These are phyloP conservation scores for Penicillium palitans DNA, from an alignment of 2,329 filamentous ascomycete species.

Conservation along the genomic window DNA sequence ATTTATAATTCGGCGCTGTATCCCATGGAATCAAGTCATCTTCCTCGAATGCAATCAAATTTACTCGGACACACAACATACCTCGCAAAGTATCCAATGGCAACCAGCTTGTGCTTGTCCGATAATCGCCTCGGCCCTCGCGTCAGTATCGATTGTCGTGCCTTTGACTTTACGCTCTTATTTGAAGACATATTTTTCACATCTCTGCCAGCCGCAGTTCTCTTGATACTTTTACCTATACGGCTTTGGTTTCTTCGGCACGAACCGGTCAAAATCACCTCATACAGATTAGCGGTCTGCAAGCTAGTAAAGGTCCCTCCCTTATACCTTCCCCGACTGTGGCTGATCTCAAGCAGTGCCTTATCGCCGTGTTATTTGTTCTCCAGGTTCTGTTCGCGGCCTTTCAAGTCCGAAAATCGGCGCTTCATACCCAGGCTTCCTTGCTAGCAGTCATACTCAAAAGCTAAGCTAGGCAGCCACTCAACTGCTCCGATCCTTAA, in stretches of 20 bases:
- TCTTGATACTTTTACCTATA: constrained; percentile 1
- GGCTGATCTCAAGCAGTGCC: background rate
- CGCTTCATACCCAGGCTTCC: background rate
- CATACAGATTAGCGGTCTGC: background rate
- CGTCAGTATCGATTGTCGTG: background rate
- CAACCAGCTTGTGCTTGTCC: background rate
- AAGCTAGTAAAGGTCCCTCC: background rate
- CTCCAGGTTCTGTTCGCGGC: background rate
- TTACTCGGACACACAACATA: background rate
- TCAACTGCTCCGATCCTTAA: background rate
- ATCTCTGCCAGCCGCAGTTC: background rate
- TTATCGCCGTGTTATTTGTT: background rate
- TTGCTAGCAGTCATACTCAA: background rate
- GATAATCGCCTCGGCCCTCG: constrained; percentile 3
- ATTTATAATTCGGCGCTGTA: background rate
- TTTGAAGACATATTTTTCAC: constrained; percentile 4
- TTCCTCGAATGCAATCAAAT: background rate
- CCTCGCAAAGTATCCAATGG: background rate
- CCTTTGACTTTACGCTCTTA: constrained; percentile 1
- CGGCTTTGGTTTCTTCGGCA: background rate
- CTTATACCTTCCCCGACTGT: background rate
- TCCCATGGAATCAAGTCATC: background rate
- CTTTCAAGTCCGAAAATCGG: background rate
- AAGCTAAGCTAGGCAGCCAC: background rate
- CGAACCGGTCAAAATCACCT: background rate